phyloP scores from a whole-genome alignment of 441 rosid species.

The Omphalea diandra region DNA sequence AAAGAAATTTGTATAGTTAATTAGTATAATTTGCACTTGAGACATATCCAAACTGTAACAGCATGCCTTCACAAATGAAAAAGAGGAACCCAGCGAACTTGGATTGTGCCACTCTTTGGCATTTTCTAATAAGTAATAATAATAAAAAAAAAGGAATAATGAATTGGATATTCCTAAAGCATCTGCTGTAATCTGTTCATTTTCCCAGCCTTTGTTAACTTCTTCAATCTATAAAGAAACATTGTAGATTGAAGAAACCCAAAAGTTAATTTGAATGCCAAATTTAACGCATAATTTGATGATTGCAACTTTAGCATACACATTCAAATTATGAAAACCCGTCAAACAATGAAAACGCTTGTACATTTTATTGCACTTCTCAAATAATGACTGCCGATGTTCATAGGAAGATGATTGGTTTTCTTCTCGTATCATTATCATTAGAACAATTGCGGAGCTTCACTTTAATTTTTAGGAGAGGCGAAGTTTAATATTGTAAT shows the following conservation, averaged over 20 bases:
- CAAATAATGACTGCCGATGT: neutral
- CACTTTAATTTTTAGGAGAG: too few relatives aligned
- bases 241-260: neutral
- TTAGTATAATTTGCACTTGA: neutral
- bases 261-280: neutral
- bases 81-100: neutral
- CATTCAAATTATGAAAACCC: neutral
- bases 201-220: neutral
- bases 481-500: too few relatives aligned
- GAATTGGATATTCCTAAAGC: neutral
- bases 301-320: neutral
- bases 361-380: neutral
- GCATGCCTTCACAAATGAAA: neutral
- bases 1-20: neutral
- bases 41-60: neutral
- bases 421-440: neutral
- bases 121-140: neutral
- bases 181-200: neutral
- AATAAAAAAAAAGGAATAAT: neutral
- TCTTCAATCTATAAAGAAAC: neutral
- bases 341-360: too few relatives aligned
- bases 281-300: too few relatives aligned
- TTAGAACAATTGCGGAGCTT: constrained; percentile 1
- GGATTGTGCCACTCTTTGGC: neutral
- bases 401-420: neutral